phyloP scores from a whole-genome alignment of 2,329 filamentous ascomycete species.

The Ceratocystis huliohia region DNA sequence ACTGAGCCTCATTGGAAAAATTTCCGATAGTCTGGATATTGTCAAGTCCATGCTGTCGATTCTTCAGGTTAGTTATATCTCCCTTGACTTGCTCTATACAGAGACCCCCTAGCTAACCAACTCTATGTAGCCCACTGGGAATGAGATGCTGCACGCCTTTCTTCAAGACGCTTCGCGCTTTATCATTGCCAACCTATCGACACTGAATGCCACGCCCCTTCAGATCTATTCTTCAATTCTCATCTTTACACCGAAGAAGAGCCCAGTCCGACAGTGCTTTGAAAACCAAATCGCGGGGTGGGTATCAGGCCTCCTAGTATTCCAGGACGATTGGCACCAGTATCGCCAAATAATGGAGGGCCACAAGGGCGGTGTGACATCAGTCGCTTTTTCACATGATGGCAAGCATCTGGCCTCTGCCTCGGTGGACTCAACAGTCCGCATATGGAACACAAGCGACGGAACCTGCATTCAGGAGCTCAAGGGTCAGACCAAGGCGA shows the following conservation, averaged over 20 bases:
- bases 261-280: not conserved
- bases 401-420: not conserved
- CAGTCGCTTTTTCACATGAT: constrained; percentile 13
- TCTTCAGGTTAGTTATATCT: not conserved
- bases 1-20: constrained; percentile 2
- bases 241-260: constrained; percentile 5
- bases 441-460: constrained; percentile 1
- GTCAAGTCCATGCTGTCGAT: not conserved
- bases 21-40: not conserved
- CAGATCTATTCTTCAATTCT: not conserved
- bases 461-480: not conserved
- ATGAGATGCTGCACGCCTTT: not conserved
- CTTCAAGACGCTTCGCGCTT: not conserved
- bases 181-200: not conserved
- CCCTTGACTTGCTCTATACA: not conserved
- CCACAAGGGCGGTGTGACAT: constrained; percentile 8
- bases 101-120: not conserved
- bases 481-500: not conserved
- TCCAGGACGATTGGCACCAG: not conserved
- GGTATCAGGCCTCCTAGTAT: not conserved
- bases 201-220: not conserved
- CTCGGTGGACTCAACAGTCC: not conserved
- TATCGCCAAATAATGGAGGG: not conserved
- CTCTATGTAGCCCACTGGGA: not conserved
- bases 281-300: not conserved